Evolutionary conservation across 2,329 filamentous ascomycete genomes (phyloP).

Genomic region (Ophiostoma tasmaniense): DNA sequence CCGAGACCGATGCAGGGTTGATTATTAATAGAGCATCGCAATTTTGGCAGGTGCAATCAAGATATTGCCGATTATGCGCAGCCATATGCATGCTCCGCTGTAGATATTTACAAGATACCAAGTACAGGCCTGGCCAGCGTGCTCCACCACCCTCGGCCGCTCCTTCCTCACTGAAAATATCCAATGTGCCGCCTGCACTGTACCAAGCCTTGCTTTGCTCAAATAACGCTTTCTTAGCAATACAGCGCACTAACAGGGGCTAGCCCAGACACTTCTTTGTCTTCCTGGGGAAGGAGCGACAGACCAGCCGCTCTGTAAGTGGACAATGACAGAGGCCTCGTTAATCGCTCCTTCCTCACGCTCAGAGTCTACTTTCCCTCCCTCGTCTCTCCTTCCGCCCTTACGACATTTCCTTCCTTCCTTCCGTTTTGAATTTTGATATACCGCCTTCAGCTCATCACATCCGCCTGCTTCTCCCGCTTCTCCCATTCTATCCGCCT

Average conservation of each 20-base stretch:
- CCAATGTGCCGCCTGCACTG: not conserved
- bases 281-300: not conserved
- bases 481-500: not conserved
- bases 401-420: not conserved
- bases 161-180: not conserved
- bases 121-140: not conserved
- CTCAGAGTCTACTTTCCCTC: not conserved
- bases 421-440: not conserved
- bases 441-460: not conserved
- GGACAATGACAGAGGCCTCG: not conserved
- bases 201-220: not conserved
- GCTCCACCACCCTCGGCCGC: not conserved
- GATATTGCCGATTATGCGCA: not conserved
- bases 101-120: not conserved
- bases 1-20: not conserved
- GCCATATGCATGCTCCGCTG: not conserved
- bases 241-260: not conserved
- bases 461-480: not conserved
- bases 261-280: not conserved
- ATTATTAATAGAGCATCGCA: conserved; percentile 5
- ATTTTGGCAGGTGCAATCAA: not conserved
- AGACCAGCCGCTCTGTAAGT: not conserved
- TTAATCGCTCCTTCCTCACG: not conserved
- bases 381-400: not conserved
- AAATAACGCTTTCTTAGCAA: not conserved